Evolutionary conservation across 257 asterid genomes (phyloP).

Genomic region (Nicotiana paniculata): DNA sequence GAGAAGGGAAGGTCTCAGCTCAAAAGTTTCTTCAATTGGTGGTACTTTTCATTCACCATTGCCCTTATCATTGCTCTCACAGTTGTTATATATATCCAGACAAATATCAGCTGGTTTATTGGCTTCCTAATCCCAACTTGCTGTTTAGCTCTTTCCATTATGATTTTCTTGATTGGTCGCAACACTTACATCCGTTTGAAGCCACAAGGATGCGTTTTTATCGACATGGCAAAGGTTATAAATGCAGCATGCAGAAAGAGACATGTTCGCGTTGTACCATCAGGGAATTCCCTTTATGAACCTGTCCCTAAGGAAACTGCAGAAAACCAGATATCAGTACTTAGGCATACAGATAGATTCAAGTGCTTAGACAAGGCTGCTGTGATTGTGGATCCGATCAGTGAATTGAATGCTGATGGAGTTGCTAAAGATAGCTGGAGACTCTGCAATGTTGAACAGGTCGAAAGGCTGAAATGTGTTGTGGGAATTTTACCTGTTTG

Average conservation of each 20-base stretch:
- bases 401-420: constrained; percentile 40
- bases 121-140: constrained; percentile 74
- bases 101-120: constrained; percentile 62
- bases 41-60: constrained; percentile 74
- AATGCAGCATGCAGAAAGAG: constrained; percentile 42
- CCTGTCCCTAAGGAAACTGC: constrained; percentile 4
- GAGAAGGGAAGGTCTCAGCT: constrained; percentile 56
- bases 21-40: constrained; percentile 82
- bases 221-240: constrained; percentile 52
- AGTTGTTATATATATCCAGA: constrained; percentile 62
- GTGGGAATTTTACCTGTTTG: constrained; percentile 58
- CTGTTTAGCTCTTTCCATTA: constrained; percentile 48
- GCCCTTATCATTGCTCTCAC: constrained; percentile 71
- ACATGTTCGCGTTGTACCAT: constrained; percentile 8
- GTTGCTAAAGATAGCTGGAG: constrained; percentile 40
- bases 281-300: constrained; percentile 18
- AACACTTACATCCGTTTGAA: constrained; percentile 33
- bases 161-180: constrained; percentile 53
- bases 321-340: constrained; percentile 8
- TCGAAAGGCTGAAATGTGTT: constrained; percentile 50
- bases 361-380: constrained; percentile 59
- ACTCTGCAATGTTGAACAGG: constrained; percentile 58
- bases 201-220: constrained; percentile 49
- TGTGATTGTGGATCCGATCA: constrained; percentile 21
- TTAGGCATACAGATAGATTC: constrained; percentile 18